These are phyloP conservation scores for Xanthoconium stramineum DNA, from an alignment of 768 basidiomycete species.

Conservation along the genomic window DNA sequence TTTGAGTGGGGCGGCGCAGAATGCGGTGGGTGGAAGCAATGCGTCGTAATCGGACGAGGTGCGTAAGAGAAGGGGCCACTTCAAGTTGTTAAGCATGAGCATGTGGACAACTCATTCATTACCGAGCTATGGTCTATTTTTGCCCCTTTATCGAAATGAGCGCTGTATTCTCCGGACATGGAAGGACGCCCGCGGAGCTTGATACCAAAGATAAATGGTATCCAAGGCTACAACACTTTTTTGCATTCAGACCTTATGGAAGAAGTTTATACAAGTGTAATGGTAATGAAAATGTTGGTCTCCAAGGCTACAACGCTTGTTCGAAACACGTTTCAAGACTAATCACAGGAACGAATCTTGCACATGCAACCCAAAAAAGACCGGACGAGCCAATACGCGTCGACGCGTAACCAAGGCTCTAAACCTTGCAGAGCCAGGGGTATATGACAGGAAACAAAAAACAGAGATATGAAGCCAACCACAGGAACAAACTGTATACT, in stretches of 20 bases:
- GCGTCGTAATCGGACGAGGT: neutral
- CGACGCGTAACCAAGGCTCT: slow-evolving; percentile 2
- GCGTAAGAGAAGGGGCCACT: neutral
- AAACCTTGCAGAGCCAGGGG: neutral
- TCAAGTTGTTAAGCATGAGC: neutral
- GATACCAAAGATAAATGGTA: neutral
- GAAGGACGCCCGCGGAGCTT: too few relatives aligned
- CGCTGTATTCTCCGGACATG: too few relatives aligned
- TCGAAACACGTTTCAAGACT: neutral
- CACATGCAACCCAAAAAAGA: slow-evolving; percentile 2
- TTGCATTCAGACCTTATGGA: too few relatives aligned
- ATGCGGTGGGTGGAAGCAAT: slow-evolving; percentile 33
- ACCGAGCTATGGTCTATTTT: neutral
- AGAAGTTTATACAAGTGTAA: neutral
- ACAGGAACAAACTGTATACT: slow-evolving; percentile 12
- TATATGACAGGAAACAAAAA: neutral
- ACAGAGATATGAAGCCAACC: neutral
- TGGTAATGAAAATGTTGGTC: neutral
- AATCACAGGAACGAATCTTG: slow-evolving; percentile 9
- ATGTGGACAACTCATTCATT: neutral
- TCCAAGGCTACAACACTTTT: neutral
- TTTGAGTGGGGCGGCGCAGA: slow-evolving; percentile 29
- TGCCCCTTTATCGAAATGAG: neutral
- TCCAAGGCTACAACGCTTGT: slow-evolving; percentile 8
- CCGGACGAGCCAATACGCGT: slow-evolving; percentile 4